A percentile compares a stretch with the other conserved stretches of the same genome.
These are phyloP conservation scores for Alternaria arbusti DNA, from an alignment of 2,329 filamentous ascomycete genomes.

Conservation along the genomic window DNA sequence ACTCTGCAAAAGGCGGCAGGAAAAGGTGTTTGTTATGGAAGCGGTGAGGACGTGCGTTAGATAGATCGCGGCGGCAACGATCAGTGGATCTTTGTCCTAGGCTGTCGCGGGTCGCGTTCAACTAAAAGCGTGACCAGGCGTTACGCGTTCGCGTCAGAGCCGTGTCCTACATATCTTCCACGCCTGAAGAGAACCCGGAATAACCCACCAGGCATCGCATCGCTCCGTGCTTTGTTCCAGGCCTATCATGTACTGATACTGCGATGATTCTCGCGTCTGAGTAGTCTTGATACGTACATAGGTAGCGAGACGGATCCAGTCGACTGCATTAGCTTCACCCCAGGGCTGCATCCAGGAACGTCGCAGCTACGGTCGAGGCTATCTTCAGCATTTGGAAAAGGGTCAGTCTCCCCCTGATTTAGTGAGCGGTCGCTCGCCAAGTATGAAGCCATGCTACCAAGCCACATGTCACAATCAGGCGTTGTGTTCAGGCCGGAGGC, in stretches of 20 bases:
- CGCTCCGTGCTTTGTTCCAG: not conserved
- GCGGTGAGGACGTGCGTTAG: slow-evolving; percentile 30
- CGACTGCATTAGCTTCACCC: slow-evolving; percentile 7
- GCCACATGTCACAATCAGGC: not conserved
- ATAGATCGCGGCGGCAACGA: slow-evolving; percentile 28
- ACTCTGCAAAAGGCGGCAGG: slow-evolving; percentile 9
- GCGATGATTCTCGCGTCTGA: not conserved
- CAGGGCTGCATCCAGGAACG: not conserved
- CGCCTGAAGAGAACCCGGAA: not conserved
- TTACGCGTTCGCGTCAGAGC: slow-evolving; percentile 20
- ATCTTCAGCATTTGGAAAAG: not conserved
- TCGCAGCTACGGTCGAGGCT: not conserved
- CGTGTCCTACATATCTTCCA: not conserved
- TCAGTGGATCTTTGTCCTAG: slow-evolving; percentile 11
- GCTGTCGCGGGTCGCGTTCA: slow-evolving; percentile 15
- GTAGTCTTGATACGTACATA: not conserved
- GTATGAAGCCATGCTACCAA: not conserved
- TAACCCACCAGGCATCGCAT: not conserved
- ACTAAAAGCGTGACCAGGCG: slow-evolving; percentile 23
- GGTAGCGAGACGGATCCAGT: slow-evolving; percentile 5
- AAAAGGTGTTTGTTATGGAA: slow-evolving; percentile 29
- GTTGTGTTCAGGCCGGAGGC: not conserved
- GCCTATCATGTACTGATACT: not conserved
- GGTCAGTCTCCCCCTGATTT: not conserved
- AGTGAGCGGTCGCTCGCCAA: not conserved